Conservation (phyloP, 768 basidiomycete species). For the Scleroderma citrinum region DNA sequence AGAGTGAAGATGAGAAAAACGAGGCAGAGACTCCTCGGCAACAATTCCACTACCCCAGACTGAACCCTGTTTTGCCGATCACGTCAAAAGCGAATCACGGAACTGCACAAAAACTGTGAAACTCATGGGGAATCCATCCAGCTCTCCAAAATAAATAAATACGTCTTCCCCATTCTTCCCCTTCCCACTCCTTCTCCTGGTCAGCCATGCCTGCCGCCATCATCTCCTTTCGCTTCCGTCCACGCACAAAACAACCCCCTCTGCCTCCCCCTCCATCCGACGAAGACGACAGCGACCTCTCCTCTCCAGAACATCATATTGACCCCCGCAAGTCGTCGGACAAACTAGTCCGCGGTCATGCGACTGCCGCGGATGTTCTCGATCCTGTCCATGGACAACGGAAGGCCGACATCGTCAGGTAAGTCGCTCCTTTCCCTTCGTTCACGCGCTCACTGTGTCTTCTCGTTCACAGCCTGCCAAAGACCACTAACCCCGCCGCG, state of each 20-base stretch:
- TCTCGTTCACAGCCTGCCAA: slow-evolving; percentile 1
- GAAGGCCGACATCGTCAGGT: slow-evolving; percentile 4
- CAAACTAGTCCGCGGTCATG: neutral
- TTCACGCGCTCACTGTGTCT: too few relatives aligned
- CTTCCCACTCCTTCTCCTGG: neutral
- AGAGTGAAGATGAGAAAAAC: too few relatives aligned
- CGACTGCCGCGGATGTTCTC: too few relatives aligned
- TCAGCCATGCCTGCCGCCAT: slow-evolving; percentile 1
- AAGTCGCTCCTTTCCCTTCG: neutral
- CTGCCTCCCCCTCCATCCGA: neutral
- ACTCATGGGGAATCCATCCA: neutral
- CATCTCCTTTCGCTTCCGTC: slow-evolving; percentile 16
- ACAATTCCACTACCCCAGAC: neutral
- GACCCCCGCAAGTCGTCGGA: neutral
- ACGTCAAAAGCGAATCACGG: neutral
- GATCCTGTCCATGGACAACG: neutral
- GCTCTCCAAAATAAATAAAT: neutral
- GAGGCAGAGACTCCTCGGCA: too few relatives aligned
- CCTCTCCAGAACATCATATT: slow-evolving; percentile 11
- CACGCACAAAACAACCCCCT: slow-evolving; percentile 1
- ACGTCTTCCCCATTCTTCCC: neutral
- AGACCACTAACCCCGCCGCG: neutral
- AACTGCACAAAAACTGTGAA: neutral
- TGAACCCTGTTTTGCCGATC: neutral
- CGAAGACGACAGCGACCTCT: slow-evolving; percentile 23